Percentiles rank a stretch among this genome's conserved stretches.
Conservation (phyloP, 1,284 basidiomycete species). For the Exsudoporus floridanus region DNA sequence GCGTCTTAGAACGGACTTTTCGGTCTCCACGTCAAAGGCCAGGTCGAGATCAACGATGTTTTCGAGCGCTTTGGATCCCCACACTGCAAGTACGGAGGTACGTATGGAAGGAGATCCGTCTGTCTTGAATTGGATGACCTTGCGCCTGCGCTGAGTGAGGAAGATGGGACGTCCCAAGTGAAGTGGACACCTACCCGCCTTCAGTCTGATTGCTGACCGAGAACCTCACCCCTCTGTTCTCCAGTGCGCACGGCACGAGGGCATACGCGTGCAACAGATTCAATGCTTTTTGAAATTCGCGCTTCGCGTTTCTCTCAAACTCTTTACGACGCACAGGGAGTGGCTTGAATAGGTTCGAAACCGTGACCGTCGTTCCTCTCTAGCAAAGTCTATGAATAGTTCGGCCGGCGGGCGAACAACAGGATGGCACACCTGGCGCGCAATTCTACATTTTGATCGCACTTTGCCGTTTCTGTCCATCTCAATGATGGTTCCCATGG, state of each 20-base stretch:
- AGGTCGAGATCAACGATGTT: conserved; percentile 76
- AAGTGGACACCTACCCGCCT: conserved; percentile 59
- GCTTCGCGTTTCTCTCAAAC: conserved; percentile 85
- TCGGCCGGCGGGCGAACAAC: not conserved
- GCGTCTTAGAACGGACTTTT: conserved; percentile 45
- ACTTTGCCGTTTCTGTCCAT: conserved; percentile 67
- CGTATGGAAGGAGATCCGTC: conserved; percentile 63
- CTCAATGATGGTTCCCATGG: conserved; percentile 77
- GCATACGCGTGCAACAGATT: conserved; percentile 87
- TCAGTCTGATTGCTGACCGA: conserved; percentile 74
- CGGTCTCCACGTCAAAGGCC: conserved; percentile 66
- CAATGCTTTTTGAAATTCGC: conserved; percentile 88
- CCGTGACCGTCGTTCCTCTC: conserved; percentile 84
- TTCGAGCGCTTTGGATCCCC: conserved; percentile 81
- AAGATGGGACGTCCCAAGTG: not conserved
- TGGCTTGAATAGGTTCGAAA: conserved; percentile 76
- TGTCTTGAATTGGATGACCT: conserved; percentile 72
- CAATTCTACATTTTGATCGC: conserved; percentile 54
- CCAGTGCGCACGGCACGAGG: conserved; percentile 69
- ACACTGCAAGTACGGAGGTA: conserved; percentile 74
- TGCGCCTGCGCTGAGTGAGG: conserved; percentile 51
- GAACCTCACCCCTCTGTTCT: conserved; percentile 67
- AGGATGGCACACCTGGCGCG: conserved; percentile 62
- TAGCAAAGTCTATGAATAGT: conserved; percentile 34
- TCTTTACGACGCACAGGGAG: conserved; percentile 93